A percentile compares a stretch with the other conserved stretches of the same genome.
Evolutionary conservation across 2,329 filamentous ascomycete genomes (phyloP).

Genomic region (Aspergillus cejpii): DNA sequence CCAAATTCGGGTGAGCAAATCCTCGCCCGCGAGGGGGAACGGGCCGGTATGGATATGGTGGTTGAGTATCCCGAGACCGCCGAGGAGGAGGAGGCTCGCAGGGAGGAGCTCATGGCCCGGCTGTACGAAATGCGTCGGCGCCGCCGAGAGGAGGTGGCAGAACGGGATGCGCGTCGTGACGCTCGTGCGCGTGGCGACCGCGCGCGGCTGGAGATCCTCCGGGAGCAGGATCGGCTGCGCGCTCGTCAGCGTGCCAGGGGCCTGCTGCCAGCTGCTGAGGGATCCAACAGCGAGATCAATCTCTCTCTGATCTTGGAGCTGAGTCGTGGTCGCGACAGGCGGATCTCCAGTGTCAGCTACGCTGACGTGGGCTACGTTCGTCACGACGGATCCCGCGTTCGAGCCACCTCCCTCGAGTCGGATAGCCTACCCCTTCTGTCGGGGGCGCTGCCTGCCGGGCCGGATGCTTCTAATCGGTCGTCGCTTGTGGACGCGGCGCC

Average conservation of each 20-base stretch:
- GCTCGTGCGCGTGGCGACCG: slow-evolving; percentile 65
- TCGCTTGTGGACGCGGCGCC: slow-evolving; percentile 25
- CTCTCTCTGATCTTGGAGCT: slow-evolving; percentile 34
- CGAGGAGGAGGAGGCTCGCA: slow-evolving; percentile 68
- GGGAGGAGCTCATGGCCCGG: slow-evolving; percentile 88
- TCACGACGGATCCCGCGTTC: slow-evolving; percentile 45
- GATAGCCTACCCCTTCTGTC: slow-evolving; percentile 43
- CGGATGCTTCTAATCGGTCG: slow-evolving; percentile 19
- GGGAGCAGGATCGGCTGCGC: slow-evolving; percentile 50
- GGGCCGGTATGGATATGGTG: slow-evolving; percentile 84
- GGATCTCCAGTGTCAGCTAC: slow-evolving; percentile 45
- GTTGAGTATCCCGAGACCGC: slow-evolving; percentile 74
- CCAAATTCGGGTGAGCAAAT: slow-evolving; percentile 72
- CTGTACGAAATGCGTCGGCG: slow-evolving; percentile 82
- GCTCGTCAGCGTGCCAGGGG: slow-evolving; percentile 42
- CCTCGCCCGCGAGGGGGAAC: slow-evolving; percentile 80
- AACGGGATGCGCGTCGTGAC: slow-evolving; percentile 66
- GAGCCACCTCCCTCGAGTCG: slow-evolving; percentile 43
- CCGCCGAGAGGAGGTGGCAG: slow-evolving; percentile 65
- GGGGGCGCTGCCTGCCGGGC: slow-evolving; percentile 32
- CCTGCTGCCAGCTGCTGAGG: slow-evolving; percentile 26
- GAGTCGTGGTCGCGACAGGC: slow-evolving; percentile 39
- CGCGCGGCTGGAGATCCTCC: slow-evolving; percentile 60
- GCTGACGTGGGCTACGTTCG: slow-evolving; percentile 44
- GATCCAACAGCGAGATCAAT: slow-evolving; percentile 32